phyloP scores from a whole-genome alignment of 129 eudicot species.

The Kitagawia praeruptora region DNA sequence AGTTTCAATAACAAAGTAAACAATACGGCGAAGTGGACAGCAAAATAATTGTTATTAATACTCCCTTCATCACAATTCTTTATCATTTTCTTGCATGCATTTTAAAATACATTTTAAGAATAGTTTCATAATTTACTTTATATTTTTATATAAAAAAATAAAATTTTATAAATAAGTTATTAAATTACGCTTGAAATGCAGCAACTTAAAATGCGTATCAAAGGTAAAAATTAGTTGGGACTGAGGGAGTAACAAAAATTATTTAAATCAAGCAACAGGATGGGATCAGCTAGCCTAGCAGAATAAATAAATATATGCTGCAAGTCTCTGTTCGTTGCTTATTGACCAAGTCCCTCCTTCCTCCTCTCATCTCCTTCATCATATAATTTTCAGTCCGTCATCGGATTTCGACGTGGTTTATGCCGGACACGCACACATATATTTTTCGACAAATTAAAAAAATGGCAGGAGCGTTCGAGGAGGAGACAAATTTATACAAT shows the following conservation, averaged over 20 bases:
- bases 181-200: too few species aligned
- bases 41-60: background rate
- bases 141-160: too few species aligned
- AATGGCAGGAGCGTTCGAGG: conserved; percentile 33
- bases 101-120: too few species aligned
- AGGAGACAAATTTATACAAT: conserved; percentile 57
- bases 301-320: too few species aligned
- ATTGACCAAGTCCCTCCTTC: background rate
- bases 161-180: too few species aligned
- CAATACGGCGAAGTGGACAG: conserved; percentile 1
- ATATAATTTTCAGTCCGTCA: background rate
- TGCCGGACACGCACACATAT: background rate
- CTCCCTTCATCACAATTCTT: too few species aligned
- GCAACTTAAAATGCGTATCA: too few species aligned
- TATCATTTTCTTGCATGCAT: too few species aligned
- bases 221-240: too few species aligned
- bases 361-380: background rate
- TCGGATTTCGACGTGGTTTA: background rate
- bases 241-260: background rate
- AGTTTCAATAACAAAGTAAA: background rate
- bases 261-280: background rate
- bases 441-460: background rate
- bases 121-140: too few species aligned
- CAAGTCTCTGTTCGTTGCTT: background rate
- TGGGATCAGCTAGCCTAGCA: background rate